Evolutionary conservation across 179 eudicot species (phyloP).

Genomic region (Beta corolliflora): DNA sequence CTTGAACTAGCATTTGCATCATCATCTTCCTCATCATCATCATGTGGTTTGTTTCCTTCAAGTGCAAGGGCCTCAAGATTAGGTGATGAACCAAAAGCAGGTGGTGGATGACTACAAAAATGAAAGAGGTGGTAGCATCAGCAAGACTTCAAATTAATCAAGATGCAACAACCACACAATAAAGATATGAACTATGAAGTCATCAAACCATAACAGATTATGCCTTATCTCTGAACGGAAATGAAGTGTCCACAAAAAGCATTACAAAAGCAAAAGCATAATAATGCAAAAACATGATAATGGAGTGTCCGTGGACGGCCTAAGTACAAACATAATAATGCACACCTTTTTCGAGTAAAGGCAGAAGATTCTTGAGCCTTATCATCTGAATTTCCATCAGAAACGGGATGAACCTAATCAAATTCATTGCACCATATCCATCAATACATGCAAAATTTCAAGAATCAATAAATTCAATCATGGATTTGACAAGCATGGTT

Average conservation of each 20-base stretch:
- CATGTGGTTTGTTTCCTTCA: slow-evolving; percentile 61
- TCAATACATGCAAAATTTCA: slow-evolving; percentile 1
- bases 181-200: background rate
- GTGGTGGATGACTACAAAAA: slow-evolving; percentile 74
- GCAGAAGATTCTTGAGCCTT: slow-evolving; percentile 37
- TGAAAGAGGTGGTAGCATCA: slow-evolving; percentile 9
- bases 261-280: background rate
- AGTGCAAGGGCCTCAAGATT: slow-evolving; percentile 94
- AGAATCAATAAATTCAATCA: background rate
- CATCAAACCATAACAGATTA: slow-evolving; percentile 7
- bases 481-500: background rate
- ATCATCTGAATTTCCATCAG: slow-evolving; percentile 48
- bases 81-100: slow-evolving; percentile 93
- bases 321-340: background rate
- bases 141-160: slow-evolving; percentile 3
- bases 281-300: too few relatives aligned
- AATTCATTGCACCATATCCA: background rate
- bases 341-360: slow-evolving; percentile 40
- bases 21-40: slow-evolving; percentile 56
- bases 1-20: slow-evolving; percentile 40
- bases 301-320: background rate
- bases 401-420: slow-evolving; percentile 49
- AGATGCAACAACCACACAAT: slow-evolving; percentile 26
- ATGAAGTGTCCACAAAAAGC: background rate
- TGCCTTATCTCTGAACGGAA: background rate